Evolutionary conservation across 179 eudicot species (phyloP), one percentile per base, ranked within the genome.

Genomic region (Vitellaria paradoxa): DNA sequence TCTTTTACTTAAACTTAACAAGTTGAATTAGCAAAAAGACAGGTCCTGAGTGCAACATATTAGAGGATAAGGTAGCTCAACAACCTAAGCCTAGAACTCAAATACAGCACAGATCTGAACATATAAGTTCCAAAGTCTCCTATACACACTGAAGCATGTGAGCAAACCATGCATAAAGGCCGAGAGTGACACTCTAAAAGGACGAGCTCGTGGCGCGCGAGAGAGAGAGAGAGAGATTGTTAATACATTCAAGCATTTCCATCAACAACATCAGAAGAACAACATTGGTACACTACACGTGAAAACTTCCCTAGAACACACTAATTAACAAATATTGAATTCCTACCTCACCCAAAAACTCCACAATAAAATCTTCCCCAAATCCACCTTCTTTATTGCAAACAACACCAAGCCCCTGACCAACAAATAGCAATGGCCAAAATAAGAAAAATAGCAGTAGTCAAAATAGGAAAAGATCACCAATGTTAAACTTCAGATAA

Each of bases 401-500:
- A 71, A 96, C 98, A 73, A 96, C 99, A 81, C 99, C 99, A 79
- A 96, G 99, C 77, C 99, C 99, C 99, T 96, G 78, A 80, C 72
- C 62, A 83, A 83, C 60, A 81, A 45, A 77, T 56, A 23, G 47
- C 66, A 75, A 70, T 50, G 62, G 59, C 47, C 46, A 59, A 57
- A 15, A 20, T 65, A 62, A 80, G 78, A 62, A 71, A 64, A 40
- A 50, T 53, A 65, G 65, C 70, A 42, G 79, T 75, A 55, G 61
- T 18, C 24, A 1, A 47, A 46, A 46, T 68, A 30, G 65, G 56
- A 21, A 62, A 79, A 75, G 45, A 72, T 50, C 21, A 18, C 61
- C 55, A 24, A 60, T 45, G 26, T 23, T 14, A 75, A 24, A 52
- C 66, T 52, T 66, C 52, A 69, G 21, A 73, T 11, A 13, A 64